Percentiles rank a stretch among this genome's conserved stretches.
Evolutionary conservation across 768 basidiomycete genomes (phyloP).

Genomic region (Dentipellis fragilis): DNA sequence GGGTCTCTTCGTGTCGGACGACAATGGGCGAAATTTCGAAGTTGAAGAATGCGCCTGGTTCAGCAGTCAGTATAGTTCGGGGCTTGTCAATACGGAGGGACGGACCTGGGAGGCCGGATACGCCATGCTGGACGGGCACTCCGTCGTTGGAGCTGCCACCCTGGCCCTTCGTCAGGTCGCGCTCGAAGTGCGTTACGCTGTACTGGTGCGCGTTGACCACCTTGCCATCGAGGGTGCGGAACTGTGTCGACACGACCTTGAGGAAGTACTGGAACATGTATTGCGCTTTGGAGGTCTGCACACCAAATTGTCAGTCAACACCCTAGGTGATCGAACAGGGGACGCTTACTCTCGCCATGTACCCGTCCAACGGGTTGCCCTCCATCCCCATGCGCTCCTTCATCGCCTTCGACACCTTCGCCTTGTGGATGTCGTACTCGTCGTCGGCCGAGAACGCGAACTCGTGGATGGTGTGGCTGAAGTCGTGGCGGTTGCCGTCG

Average conservation of each 20-base stretch:
- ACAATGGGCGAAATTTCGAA: conserved; percentile 97
- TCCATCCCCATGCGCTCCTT: conserved; percentile 64
- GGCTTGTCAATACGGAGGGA: neutral
- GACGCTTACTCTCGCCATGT: conserved; percentile 42
- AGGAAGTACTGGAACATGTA: conserved; percentile 99
- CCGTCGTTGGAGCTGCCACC: conserved; percentile 50
- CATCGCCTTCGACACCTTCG: conserved; percentile 49
- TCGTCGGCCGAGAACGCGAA: conserved; percentile 80
- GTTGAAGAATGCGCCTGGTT: conserved; percentile 74
- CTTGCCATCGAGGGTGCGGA: conserved; percentile 72
- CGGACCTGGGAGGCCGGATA: conserved; percentile 58
- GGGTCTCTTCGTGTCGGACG: conserved; percentile 81
- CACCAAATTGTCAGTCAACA: neutral
- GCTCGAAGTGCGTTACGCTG: conserved; percentile 92
- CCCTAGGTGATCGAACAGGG: neutral
- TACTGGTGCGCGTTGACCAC: conserved; percentile 87
- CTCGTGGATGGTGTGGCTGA: conserved; percentile 78
- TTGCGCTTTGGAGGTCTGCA: conserved; percentile 62
- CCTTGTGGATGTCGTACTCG: conserved; percentile 65
- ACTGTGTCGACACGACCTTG: conserved; percentile 95
- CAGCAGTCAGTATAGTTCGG: neutral
- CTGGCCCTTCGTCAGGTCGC: conserved; percentile 65
- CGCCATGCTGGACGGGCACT: conserved; percentile 66
- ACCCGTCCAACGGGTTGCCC: conserved; percentile 67
- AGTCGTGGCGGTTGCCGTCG: conserved; percentile 84